A percentile compares a stretch with the other conserved stretches of the same genome.
Conservation (phyloP, 2,329 filamentous ascomycete species). For the Knoxdaviesia capensis region DNA sequence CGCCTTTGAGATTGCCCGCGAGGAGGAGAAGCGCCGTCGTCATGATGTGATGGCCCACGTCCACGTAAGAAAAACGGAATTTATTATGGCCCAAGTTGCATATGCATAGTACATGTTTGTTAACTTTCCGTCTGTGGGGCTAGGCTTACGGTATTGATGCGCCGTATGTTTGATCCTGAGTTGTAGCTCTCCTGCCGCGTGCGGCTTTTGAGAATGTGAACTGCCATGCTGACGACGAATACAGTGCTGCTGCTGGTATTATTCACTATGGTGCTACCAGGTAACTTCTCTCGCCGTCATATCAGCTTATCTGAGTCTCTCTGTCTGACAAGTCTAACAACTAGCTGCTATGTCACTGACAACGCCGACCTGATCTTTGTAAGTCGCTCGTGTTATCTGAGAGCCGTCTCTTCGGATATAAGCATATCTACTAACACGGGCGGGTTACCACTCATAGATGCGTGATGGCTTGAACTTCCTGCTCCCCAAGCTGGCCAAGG, state of each 20-base stretch:
- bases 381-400: constrained; percentile 12
- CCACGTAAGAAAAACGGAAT: constrained; percentile 12
- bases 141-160: not conserved
- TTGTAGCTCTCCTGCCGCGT: too few relatives aligned
- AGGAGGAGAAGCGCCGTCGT: constrained; percentile 55
- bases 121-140: not conserved
- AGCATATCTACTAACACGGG: not conserved
- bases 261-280: constrained; percentile 55
- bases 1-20: constrained; percentile 53
- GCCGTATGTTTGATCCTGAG: not conserved
- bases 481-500: constrained; percentile 56
- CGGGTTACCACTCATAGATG: constrained; percentile 2
- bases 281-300: constrained; percentile 8
- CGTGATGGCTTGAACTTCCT: constrained; percentile 48
- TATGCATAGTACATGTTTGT: not conserved
- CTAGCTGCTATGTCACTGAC: constrained; percentile 41
- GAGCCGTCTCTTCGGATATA: too few relatives aligned
- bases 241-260: constrained; percentile 35
- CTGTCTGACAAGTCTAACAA: constrained; percentile 11
- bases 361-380: constrained; percentile 60
- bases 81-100: constrained; percentile 3
- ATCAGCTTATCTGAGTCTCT: not conserved
- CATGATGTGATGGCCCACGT: constrained; percentile 19
- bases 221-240: too few relatives aligned
- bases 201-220: too few relatives aligned